phyloP scores from a whole-genome alignment of 2,329 filamentous ascomycete species.

The Hypoxylon sp. region DNA sequence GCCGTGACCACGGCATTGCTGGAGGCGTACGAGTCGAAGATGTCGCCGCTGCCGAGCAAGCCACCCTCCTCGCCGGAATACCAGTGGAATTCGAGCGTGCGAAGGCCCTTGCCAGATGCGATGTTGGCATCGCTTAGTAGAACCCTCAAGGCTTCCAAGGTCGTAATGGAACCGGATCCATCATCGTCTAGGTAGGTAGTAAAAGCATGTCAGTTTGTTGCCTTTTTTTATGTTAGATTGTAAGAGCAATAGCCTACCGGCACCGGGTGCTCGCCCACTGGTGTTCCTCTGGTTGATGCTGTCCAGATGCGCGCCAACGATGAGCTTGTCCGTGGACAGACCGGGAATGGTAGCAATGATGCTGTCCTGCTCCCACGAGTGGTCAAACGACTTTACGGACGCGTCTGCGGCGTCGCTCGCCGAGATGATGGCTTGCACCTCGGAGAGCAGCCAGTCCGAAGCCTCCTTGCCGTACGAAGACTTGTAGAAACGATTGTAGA shows the following conservation, averaged over 20 bases:
- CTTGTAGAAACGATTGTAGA: constrained; percentile 74
- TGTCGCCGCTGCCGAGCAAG: constrained; percentile 73
- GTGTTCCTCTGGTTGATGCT: constrained; percentile 81
- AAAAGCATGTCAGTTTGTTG: not conserved
- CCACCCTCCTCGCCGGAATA: constrained; percentile 85
- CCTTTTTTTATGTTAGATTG: not conserved
- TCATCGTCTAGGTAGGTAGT: constrained; percentile 79
- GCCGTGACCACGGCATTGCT: constrained; percentile 49
- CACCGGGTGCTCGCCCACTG: constrained; percentile 76
- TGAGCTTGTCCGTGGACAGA: constrained; percentile 74
- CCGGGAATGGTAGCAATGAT: constrained; percentile 85
- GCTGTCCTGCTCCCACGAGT: constrained; percentile 78
- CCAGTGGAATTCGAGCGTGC: constrained; percentile 88
- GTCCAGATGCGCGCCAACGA: constrained; percentile 82
- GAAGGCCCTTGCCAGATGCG: constrained; percentile 67
- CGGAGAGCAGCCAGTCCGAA: constrained; percentile 75
- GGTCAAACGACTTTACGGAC: constrained; percentile 70
- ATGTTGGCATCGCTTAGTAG: constrained; percentile 71
- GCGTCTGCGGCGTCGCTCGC: constrained; percentile 68
- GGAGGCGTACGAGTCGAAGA: constrained; percentile 51
- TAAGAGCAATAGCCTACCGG: constrained; percentile 35
- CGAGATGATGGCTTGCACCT: constrained; percentile 69
- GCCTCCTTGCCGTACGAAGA: constrained; percentile 73
- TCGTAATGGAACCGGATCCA: constrained; percentile 79
- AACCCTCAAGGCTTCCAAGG: constrained; percentile 78